Evolutionary conservation across 768 basidiomycete species (phyloP), one percentile per base, ranked within the genome.

Genomic region (Leccinum subtestaceum): DNA sequence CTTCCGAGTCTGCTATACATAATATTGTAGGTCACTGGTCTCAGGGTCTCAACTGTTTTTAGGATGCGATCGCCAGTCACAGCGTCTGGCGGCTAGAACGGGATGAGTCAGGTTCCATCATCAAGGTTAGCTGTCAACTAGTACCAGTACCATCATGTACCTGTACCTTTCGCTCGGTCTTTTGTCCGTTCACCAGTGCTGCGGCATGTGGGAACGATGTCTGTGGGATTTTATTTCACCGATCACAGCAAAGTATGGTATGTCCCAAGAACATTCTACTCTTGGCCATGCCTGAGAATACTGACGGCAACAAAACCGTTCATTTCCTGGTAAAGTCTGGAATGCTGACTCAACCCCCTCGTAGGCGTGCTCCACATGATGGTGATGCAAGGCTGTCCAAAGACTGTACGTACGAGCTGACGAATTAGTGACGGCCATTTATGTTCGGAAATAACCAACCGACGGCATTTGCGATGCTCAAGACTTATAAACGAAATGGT

Each of bases 401-500:
- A 0, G 29, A 9, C 19, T 31, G 47, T 58, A 43, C 56, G 46
- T 61, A 36, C 49, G 47, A 23, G 29, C 32, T 47, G 46, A 53
- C 25, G 31, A 32, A 51, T 54, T 6, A 53, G 23, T 12, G 40
- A 40, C 45, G 43, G 40, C n/a, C 9, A 1, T 17, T 21, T 40
- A 5, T 34, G 23, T 32, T 45, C 23, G 34, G 40, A 21, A n/a
- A 45, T 54, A 19, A 23, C n/a, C 36, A 48, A 47, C 34, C 40
- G 36, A 34, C 23, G 45, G 19, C 27, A 15, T 23, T 65, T 40
- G 52, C 43, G 25, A 51, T 57, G 4, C 9, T 15, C 53, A 15
- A n/a, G 49, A 55, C 34, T 7, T 65, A 70, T 67, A 68, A 68
- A 62, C 59, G 48, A 13, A 60, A 54, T 47, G 15, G 9, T 27